These are phyloP conservation scores for Neoscytalidium dimidiatum DNA, from an alignment of 2,329 filamentous ascomycete genomes.

Conservation along the genomic window DNA sequence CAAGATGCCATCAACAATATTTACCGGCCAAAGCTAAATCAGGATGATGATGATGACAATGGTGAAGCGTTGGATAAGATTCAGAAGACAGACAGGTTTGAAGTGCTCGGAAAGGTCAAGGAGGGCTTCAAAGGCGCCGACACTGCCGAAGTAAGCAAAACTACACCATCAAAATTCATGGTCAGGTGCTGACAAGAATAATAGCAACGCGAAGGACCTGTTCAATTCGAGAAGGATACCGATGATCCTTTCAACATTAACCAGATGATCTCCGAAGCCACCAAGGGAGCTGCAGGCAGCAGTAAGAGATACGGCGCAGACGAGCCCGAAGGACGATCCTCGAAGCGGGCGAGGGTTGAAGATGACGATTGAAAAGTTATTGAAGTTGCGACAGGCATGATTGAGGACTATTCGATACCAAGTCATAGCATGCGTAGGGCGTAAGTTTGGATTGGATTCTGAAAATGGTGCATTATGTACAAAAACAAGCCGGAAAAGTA, in stretches of 20 bases:
- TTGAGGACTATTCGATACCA: not conserved
- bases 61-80: conserved; percentile 86
- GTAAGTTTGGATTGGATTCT: not conserved
- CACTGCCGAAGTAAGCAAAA: conserved; percentile 70
- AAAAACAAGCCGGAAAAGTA: not conserved
- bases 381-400: not conserved
- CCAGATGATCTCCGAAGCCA: conserved; percentile 82
- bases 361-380: conserved; percentile 55
- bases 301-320: conserved; percentile 79
- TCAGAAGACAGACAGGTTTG: conserved; percentile 81
- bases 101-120: conserved; percentile 78
- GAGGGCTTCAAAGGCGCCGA: conserved; percentile 86
- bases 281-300: conserved; percentile 56
- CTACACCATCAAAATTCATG: not conserved
- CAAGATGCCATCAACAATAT: conserved; percentile 95
- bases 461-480: not conserved
- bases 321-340: conserved; percentile 53
- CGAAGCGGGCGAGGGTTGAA: conserved; percentile 77
- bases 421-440: not conserved
- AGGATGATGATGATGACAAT: conserved; percentile 73
- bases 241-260: conserved; percentile 92
- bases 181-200: conserved; percentile 31
- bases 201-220: conserved; percentile 80
- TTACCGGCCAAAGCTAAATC: conserved; percentile 75
- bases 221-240: conserved; percentile 91